A percentile compares a stretch with the other conserved stretches of the same genome.
phyloP scores from a whole-genome alignment of 2,329 filamentous ascomycete species.

The Fusarium redolens region DNA sequence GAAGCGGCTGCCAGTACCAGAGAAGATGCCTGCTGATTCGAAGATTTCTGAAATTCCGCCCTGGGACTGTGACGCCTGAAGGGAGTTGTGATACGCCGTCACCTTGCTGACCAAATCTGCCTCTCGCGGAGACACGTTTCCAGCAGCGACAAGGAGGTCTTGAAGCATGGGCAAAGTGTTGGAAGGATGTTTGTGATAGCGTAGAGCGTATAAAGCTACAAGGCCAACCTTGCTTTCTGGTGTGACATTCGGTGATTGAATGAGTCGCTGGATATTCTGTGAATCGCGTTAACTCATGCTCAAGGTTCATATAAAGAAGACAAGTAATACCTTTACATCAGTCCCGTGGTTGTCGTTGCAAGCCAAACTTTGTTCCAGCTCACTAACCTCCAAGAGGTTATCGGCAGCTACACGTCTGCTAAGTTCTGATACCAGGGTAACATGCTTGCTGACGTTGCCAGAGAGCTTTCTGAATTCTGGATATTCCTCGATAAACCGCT shows the following conservation, averaged over 20 bases:
- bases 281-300: slow-evolving; percentile 36
- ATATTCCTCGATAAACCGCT: slow-evolving; percentile 98
- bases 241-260: slow-evolving; percentile 82
- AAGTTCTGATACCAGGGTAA: slow-evolving; percentile 93
- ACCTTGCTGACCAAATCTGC: slow-evolving; percentile 86
- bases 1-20: slow-evolving; percentile 85
- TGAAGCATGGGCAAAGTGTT: slow-evolving; percentile 87
- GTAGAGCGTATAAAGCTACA: slow-evolving; percentile 92
- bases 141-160: slow-evolving; percentile 86
- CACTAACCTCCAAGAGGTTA: slow-evolving; percentile 92
- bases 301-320: background rate
- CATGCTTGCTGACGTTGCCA: slow-evolving; percentile 98
- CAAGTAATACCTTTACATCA: slow-evolving; percentile 80
- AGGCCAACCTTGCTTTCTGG: slow-evolving; percentile 87
- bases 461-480: slow-evolving; percentile 97
- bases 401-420: slow-evolving; percentile 88
- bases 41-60: slow-evolving; percentile 92
- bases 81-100: slow-evolving; percentile 84
- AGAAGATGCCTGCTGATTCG: slow-evolving; percentile 90
- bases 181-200: slow-evolving; percentile 87
- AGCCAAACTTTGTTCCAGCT: slow-evolving; percentile 94
- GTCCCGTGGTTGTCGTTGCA: slow-evolving; percentile 95
- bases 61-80: slow-evolving; percentile 80
- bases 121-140: slow-evolving; percentile 79
- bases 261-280: slow-evolving; percentile 85